Evolutionary conservation across 495 filamentous ascomycete genomes (phyloP), one percentile per base, ranked within the genome.

Genomic region (Neurospora hispaniola): DNA sequence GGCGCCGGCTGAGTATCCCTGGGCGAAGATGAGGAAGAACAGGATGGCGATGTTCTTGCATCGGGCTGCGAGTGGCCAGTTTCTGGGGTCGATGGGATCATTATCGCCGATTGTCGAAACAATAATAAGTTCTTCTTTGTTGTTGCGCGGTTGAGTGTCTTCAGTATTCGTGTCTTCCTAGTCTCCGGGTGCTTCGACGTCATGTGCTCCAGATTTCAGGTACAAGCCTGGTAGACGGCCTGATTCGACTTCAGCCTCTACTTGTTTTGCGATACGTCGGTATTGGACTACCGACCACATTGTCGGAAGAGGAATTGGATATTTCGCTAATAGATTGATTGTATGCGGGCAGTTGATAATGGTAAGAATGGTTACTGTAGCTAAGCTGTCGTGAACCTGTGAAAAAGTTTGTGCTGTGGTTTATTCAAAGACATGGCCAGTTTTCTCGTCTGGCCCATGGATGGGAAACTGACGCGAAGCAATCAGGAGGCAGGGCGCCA

Each of bases 41-140:
- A 84, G 73, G 66, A 84, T 82, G 75, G 80, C 78, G 40, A 81
- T 75, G 72, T 76, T 81, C 68, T 80, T 82, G 73, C 72, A 74
- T 8, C 80, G 72, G 23, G 44, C 40, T 7, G 70, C 31, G 16
- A 81, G 74, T 18, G 79, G 73, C 80, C 80, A 82, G 74, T 82
- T 81, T 10, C 73, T 66, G 66, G 79, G 79, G 70, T 81, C 73
- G 43, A 77, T 72, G 9, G 77, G 79, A 43, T 81, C 80, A 62
- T 35, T 27, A 2, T 18, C 54, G 23, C 54, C 54, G 54, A 62
- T 27, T 27, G 54, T 31, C 14, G 54, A 62, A 5, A 62, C 54
- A 27, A 62, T 35, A 3, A 79, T 48, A 40, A 73, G 74, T 40
- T 78, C 73, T 46, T 73, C 27, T 3, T 70, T 44, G 73, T 69